These are phyloP conservation scores for Talaromyces sp. DNA, from an alignment of 2,329 filamentous ascomycete genomes.

Conservation along the genomic window DNA sequence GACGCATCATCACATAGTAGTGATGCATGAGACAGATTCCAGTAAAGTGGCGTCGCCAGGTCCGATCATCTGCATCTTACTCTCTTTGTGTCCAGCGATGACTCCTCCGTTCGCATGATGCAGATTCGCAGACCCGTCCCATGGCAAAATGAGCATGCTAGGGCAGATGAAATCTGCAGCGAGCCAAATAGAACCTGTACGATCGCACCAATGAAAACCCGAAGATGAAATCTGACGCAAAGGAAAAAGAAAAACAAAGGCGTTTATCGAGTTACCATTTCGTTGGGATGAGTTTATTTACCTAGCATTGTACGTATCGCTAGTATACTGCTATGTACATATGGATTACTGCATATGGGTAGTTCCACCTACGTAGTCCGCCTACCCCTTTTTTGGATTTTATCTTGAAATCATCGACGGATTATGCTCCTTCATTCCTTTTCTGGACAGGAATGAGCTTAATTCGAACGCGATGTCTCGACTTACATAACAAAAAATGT, in stretches of 20 bases:
- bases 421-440: slow-evolving; percentile 10
- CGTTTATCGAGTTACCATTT: neutral
- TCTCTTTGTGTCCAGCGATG: neutral
- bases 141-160: neutral
- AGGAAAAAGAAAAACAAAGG: neutral
- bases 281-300: neutral
- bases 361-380: neutral
- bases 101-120: neutral
- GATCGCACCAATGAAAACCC: neutral
- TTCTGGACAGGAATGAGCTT: neutral
- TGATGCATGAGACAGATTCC: neutral
- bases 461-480: neutral
- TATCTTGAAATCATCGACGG: neutral
- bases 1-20: too few species aligned
- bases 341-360: neutral
- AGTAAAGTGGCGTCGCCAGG: neutral
- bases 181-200: neutral
- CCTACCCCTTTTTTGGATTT: neutral
- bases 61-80: neutral
- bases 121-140: neutral
- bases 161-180: neutral
- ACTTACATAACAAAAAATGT: neutral
- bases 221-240: neutral
- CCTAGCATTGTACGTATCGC: neutral
- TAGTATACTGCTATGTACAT: too few species aligned